These are phyloP conservation scores for Groenewaldozyma sp. DNA, from an alignment of 1,139 yeast species.

Conservation along the genomic window DNA sequence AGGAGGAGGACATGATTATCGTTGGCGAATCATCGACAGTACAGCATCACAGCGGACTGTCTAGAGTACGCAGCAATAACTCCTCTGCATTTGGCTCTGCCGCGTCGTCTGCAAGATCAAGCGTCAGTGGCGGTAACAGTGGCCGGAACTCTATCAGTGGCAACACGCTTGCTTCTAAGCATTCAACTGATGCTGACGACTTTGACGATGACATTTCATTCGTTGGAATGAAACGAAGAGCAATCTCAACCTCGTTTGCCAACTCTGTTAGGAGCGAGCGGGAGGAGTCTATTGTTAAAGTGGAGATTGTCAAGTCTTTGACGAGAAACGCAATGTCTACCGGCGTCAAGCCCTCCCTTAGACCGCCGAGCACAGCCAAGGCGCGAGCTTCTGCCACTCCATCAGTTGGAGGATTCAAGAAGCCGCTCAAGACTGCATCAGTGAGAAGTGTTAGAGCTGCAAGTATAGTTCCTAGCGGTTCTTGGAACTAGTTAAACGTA, in stretches of 20 bases:
- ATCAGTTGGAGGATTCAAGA: no score
- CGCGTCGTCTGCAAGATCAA: not conserved
- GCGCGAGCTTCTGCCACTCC: no score
- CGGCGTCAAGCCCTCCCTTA: no score
- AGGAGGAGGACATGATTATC: conserved; percentile 31
- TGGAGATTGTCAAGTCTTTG: conserved; percentile 5
- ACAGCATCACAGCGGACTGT: not conserved
- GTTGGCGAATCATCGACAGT: conserved; percentile 26
- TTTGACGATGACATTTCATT: not conserved
- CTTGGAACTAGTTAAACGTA: not conserved
- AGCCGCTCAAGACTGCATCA: no score
- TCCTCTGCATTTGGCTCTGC: conserved; percentile 2
- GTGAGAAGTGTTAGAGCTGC: no score
- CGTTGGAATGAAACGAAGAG: not conserved
- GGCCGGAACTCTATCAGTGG: no score
- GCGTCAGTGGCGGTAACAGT: no score
- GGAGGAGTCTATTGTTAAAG: conserved; percentile 2
- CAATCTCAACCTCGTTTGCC: conserved; percentile 5
- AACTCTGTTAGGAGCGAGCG: conserved; percentile 1
- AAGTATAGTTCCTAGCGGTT: not conserved
- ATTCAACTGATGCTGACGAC: not conserved
- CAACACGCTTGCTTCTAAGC: conserved; percentile 3
- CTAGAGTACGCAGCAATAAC: not conserved
- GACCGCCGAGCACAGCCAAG: no score
- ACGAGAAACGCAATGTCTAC: not conserved